Evolutionary conservation across 106 monocot species (phyloP).

Genomic region (Phalaenopsis equestris): DNA sequence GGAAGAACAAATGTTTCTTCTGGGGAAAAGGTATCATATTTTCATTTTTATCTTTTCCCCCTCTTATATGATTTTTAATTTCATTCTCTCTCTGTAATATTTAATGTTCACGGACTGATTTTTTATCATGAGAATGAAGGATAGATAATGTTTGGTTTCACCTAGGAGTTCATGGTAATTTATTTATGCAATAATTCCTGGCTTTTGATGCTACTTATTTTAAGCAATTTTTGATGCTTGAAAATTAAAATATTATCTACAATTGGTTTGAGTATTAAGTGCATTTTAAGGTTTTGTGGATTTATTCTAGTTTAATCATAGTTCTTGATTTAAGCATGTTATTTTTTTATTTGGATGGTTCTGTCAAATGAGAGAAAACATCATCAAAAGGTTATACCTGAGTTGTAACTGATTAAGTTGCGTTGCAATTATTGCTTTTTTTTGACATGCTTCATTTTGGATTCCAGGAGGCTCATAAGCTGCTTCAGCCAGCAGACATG

Average conservation of each 20-base stretch:
- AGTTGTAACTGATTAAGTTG: neutral
- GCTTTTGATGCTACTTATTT: neutral
- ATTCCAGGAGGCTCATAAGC: constrained; percentile 83
- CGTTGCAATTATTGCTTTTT: neutral
- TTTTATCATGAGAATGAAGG: neutral
- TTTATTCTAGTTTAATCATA: no score
- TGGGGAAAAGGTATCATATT: constrained; percentile 64
- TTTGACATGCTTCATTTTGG: constrained; percentile 5
- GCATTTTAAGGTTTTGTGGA: neutral
- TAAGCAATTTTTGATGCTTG: no score
- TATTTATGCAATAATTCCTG: neutral
- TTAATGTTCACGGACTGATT: neutral
- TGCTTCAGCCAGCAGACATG: constrained; percentile 90
- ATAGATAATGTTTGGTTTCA: neutral
- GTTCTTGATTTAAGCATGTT: neutral
- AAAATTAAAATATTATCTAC: neutral
- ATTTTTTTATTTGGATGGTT: neutral
- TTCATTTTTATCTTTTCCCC: neutral
- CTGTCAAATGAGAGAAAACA: neutral
- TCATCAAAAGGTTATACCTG: neutral
- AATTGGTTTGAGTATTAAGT: neutral
- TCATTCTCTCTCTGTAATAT: neutral
- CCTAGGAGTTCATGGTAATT: neutral
- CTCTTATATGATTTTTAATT: neutral
- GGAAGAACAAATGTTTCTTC: constrained; percentile 73